phyloP scores from a whole-genome alignment of 148 eudicot species.

The Polygonum maritimum region DNA sequence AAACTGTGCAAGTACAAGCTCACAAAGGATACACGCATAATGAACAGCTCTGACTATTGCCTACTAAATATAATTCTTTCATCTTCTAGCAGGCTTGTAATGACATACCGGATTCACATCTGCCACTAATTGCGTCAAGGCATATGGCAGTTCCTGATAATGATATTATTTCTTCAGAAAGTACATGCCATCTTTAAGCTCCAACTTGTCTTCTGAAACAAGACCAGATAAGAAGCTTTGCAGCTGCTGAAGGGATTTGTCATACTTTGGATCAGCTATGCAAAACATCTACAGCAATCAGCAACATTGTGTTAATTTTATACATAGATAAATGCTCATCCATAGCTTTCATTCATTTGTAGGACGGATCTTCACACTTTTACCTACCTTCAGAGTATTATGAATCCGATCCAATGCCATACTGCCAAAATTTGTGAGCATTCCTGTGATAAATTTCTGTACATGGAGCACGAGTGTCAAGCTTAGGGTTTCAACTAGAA shows the following conservation, averaged over 20 bases:
- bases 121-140: not conserved
- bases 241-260: constrained; percentile 93
- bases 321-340: not conserved
- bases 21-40: not conserved
- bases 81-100: not conserved
- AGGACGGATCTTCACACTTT: not conserved
- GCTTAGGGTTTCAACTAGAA: not conserved
- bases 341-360: not conserved
- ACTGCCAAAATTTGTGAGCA: constrained; percentile 96
- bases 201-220: constrained; percentile 86
- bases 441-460: constrained; percentile 90
- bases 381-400: constrained; percentile 83
- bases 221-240: constrained; percentile 87
- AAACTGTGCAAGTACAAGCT: too few relatives aligned
- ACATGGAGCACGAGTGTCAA: not conserved
- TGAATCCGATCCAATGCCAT: constrained; percentile 92
- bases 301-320: constrained; percentile 10
- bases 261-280: constrained; percentile 73
- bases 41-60: not conserved
- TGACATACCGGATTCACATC: not conserved
- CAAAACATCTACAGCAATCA: constrained; percentile 72
- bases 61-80: not conserved
- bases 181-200: constrained; percentile 77
- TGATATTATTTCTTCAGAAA: constrained; percentile 58
- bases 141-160: not conserved